Evolutionary conservation across 371 early-diverging fungal genomes (phyloP).

Genomic region (Mucor racemosus): DNA sequence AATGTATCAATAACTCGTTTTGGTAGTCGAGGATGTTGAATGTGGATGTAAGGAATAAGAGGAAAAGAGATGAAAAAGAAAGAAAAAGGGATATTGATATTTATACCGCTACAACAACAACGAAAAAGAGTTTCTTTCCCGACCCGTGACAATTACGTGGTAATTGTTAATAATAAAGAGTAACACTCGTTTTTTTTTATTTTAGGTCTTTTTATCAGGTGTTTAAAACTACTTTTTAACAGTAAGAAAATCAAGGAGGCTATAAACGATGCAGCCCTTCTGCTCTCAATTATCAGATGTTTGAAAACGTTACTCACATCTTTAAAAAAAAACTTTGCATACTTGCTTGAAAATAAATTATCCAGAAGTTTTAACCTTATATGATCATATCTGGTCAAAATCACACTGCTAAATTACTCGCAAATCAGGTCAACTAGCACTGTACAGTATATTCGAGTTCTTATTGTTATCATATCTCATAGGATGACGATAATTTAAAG

Average conservation of each 20-base stretch:
- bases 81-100: neutral
- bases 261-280: neutral
- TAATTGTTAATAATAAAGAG: neutral
- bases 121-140: neutral
- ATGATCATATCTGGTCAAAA: no score
- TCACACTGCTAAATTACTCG: no score
- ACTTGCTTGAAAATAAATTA: no score
- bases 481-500: neutral
- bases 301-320: no score
- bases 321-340: no score
- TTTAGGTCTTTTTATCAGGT: constrained; percentile 2
- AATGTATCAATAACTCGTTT: neutral
- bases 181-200: neutral
- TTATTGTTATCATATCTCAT: neutral
- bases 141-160: neutral
- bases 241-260: neutral
- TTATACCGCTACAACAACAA: neutral
- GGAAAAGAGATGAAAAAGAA: constrained; percentile 21
- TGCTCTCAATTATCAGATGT: no score
- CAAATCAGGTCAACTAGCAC: no score
- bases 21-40: neutral
- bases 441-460: neutral
- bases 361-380: no score
- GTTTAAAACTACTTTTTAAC: neutral
- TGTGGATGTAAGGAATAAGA: constrained; percentile 1